Evolutionary conservation across 208 protist species (phyloP).

Genomic region (Trypanosoma vivax): DNA sequence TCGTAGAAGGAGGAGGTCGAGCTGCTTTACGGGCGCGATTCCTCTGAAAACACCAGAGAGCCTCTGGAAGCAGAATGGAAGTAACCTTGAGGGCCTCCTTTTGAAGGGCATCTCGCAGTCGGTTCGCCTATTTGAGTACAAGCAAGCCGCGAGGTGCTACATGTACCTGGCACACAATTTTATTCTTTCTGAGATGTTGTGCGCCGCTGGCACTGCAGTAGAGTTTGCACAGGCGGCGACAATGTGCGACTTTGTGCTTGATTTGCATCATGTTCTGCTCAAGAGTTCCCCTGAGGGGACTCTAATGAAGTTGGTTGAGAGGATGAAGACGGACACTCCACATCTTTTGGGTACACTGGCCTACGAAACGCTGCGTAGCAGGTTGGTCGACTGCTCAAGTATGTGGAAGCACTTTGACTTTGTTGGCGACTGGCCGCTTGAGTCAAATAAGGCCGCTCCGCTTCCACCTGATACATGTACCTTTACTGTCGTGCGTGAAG

Average conservation of each 20-base stretch:
- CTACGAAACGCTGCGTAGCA: slow-evolving; percentile 12
- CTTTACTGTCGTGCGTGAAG: slow-evolving; percentile 22
- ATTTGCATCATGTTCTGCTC: slow-evolving; percentile 8
- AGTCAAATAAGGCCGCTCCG: slow-evolving; percentile 15
- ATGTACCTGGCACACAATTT: slow-evolving; percentile 15
- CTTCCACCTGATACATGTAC: slow-evolving; percentile 16
- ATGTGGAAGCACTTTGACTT: slow-evolving; percentile 21
- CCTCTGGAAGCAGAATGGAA: slow-evolving; percentile 9
- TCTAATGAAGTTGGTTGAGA: slow-evolving; percentile 11
- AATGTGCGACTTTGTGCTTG: slow-evolving; percentile 20
- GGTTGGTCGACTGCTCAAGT: slow-evolving; percentile 10
- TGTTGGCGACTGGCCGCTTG: slow-evolving; percentile 16
- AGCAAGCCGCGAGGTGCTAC: slow-evolving; percentile 14
- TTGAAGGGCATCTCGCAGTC: background rate
- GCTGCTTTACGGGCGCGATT: background rate
- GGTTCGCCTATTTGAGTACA: slow-evolving; percentile 14
- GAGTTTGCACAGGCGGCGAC: slow-evolving; percentile 32
- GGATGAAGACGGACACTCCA: slow-evolving; percentile 8
- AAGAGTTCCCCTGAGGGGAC: slow-evolving; percentile 9
- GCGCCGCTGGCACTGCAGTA: slow-evolving; percentile 21
- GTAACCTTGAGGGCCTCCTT: slow-evolving; percentile 5
- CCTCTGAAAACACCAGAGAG: background rate
- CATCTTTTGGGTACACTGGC: slow-evolving; percentile 16
- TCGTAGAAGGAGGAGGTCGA: background rate
- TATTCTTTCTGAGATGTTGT: slow-evolving; percentile 3